Evolutionary conservation across 78 protist genomes (phyloP), one percentile per base, ranked within the genome.

Genomic region (Dictyostelium discoideum): DNA sequence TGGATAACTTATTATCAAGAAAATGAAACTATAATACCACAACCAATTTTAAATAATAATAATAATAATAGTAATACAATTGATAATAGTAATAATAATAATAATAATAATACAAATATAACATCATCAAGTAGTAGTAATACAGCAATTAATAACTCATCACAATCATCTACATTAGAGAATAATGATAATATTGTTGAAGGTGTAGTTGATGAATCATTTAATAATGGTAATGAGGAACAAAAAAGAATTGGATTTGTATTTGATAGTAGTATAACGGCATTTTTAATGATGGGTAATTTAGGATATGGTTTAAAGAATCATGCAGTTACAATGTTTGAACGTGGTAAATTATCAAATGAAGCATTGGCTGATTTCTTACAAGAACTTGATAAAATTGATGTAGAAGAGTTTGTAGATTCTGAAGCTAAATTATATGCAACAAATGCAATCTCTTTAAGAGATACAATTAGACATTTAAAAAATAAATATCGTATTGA

Each of bases 321-420:
- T 65, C 99, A 98, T 65, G 99, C 99, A 2, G 99, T 98, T 40
- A 98, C 99, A 54, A 85, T 98, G 98, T 98, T 96, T 84, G 99
- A 98, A 77, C 97, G 90, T n/a, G 99, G 99, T 57, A 98, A 98
- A 57, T 79, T 98, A 3, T 69, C 98, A 8, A 96, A 98, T 80
- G 99, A 98, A 74, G 63, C 97, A 14, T n/a, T 98, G 44, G 96
- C 84, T 50, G 83, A 73, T 32, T 97, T 98, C 57, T 20, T 98
- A 32, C 93, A 24, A n/a, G 98, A 97, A 73, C 77, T 98, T 22
- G 81, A 37, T 39, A 96, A 92, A 73, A 97, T 95, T 18, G 63
- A 92, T 63, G 82, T 44, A 0, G 84, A 46, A 2, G 92, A 90
- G 37, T 84, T 87, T 83, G 85, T 82, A 5, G 99, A 98, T 46